These are phyloP conservation scores for Spirogloea muscicola DNA, from an alignment of 139 green algal genomes.

Conservation along the genomic window DNA sequence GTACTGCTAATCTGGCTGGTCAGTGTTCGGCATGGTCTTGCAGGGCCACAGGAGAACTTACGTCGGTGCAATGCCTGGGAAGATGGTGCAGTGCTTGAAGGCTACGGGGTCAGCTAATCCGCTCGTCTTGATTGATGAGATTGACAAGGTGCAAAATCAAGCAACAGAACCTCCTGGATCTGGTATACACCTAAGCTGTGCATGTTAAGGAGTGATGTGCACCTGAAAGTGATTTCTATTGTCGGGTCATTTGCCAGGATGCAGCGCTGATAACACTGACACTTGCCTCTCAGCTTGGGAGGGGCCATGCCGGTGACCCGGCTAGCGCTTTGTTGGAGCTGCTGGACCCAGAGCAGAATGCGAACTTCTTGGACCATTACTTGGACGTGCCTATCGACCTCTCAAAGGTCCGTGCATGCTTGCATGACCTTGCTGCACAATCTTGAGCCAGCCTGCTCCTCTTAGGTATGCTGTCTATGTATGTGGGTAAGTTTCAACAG, in stretches of 20 bases:
- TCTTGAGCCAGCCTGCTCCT: background rate
- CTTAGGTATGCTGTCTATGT: too few species aligned
- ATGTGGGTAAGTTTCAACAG: background rate
- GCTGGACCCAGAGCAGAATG: slow-evolving; percentile 97
- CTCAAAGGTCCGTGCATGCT: slow-evolving; percentile 59
- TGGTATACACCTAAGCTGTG: too few species aligned
- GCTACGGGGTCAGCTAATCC: slow-evolving; percentile 75
- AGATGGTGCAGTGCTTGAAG: slow-evolving; percentile 95
- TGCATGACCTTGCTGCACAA: background rate
- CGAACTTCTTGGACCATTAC: slow-evolving; percentile 92
- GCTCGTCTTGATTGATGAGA: slow-evolving; percentile 96
- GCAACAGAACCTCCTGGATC: too few species aligned
- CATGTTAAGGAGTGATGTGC: too few species aligned
- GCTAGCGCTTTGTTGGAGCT: slow-evolving; percentile 92
- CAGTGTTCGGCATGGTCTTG: too few species aligned
- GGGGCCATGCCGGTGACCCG: slow-evolving; percentile 71
- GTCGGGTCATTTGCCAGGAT: too few species aligned
- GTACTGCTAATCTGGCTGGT: too few species aligned
- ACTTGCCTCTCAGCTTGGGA: slow-evolving; percentile 42
- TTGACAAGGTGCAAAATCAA: slow-evolving; percentile 94
- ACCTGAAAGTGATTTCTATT: too few species aligned
- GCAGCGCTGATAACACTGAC: too few species aligned
- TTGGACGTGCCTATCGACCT: slow-evolving; percentile 94
- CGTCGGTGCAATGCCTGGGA: slow-evolving; percentile 95
- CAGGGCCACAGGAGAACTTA: slow-evolving; percentile 83